Base-by-base conservation (phyloP, 331 rosid genomes). In the Quercus phellos region DNA sequence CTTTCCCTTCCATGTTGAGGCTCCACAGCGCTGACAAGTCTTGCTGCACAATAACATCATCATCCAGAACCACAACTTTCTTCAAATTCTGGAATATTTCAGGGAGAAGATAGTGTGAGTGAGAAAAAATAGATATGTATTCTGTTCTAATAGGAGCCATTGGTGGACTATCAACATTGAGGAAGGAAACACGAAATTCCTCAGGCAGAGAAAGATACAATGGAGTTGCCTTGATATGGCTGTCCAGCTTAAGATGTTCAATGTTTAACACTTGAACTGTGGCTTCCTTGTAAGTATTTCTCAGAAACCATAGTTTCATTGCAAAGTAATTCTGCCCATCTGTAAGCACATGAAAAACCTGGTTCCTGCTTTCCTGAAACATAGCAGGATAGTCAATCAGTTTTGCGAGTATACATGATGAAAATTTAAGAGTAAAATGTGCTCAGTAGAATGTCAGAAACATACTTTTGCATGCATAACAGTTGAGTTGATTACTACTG, bases 331-430 rank as follows among this genome's bases (percentile, higher is more conserved):
- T 94, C 90, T 92, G 83, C 74, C 88, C 88, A 85, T 92, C 90
- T n/a, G 99, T 92, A 89, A 94, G 72, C 79, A 94, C 98, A 77
- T 94, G 98, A 86, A 94, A 94, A 90, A 90, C 97, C 87, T 79
- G 91, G 80, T 85, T 90, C 72, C 55, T 64, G 70, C 94, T 90
- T 79, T 83, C 97, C 99, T 94, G 93, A 74, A 89, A 88, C 73
- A 84, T 79, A 8, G 53, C 27, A 76, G 73, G 74, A 84, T 29
- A 71, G 78, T 21, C 74, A 84, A 84, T 79, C 69, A 21, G 84
- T 70, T 71, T 79, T 85, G 80, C 58, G 24, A 73, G 46, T 27
- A 78, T 11, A 77, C 68, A 21, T 2, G 43, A 64, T 27, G 46
- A 68, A 80, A 73, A 58, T 46, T 64, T 32, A 80, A 55, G 74